Conservation (phyloP, 805 yeast genomes). For the Starmerella tilneyi region DNA sequence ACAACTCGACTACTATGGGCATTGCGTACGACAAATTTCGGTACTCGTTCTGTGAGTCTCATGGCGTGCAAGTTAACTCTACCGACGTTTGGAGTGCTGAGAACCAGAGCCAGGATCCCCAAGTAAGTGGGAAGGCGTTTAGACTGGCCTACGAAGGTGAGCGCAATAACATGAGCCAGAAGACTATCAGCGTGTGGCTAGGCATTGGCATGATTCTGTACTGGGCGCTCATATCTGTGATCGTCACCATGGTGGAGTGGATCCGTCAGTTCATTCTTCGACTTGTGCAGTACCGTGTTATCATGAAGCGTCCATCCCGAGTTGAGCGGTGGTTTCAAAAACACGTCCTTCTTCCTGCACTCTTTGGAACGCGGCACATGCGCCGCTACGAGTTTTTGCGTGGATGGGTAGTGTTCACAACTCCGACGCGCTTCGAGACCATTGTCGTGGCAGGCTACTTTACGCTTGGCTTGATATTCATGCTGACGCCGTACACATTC, state of each 20-base stretch:
- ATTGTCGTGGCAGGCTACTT: constrained; percentile 37
- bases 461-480: constrained; percentile 30
- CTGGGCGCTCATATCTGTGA: constrained; percentile 27
- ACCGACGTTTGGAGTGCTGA: constrained; percentile 18
- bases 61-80: constrained; percentile 13
- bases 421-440: constrained; percentile 47
- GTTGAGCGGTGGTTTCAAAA: constrained; percentile 23
- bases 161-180: constrained; percentile 23
- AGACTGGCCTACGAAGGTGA: constrained; percentile 21
- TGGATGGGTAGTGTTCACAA: constrained; percentile 25
- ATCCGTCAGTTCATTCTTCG: constrained; percentile 6
- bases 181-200: constrained; percentile 28
- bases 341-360: constrained; percentile 33
- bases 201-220: constrained; percentile 29
- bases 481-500: constrained; percentile 28
- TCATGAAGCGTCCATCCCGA: constrained; percentile 23
- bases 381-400: constrained; percentile 19
- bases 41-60: constrained; percentile 24
- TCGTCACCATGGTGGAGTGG: constrained; percentile 7
- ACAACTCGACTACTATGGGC: constrained; percentile 24
- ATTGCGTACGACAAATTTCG: constrained; percentile 30
- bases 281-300: constrained; percentile 22
- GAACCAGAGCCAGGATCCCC: constrained; percentile 5
- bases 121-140: constrained; percentile 15
- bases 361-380: constrained; percentile 31